Evolutionary conservation across 306 rosid genomes (phyloP).

Genomic region (Ceratonia siliqua): DNA sequence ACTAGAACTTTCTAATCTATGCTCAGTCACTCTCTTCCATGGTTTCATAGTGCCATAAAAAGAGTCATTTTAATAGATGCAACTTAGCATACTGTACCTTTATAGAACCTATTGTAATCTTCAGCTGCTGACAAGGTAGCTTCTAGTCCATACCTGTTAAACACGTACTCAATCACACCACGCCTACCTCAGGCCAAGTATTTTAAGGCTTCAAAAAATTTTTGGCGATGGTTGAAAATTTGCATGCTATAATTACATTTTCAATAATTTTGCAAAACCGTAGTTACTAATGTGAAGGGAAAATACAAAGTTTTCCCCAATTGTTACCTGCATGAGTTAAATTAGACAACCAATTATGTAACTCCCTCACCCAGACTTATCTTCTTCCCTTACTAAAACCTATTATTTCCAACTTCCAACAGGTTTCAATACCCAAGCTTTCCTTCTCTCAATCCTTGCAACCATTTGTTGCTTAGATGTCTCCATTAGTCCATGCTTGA

Average conservation of each 20-base stretch:
- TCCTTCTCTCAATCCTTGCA: not conserved
- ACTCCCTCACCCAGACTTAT: not conserved
- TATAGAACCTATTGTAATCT: no score
- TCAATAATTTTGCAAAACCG: not conserved
- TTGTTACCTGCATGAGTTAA: not conserved
- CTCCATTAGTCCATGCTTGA: not conserved
- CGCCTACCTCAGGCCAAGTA: no score
- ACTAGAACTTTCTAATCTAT: no score
- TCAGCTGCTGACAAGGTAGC: no score
- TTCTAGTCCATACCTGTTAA: no score
- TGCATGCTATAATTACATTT: not conserved
- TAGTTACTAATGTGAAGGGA: not conserved
- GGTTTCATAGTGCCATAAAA: no score
- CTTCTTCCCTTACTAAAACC: not conserved
- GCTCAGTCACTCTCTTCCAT: no score
- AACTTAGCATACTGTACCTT: no score
- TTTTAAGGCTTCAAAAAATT: not conserved
- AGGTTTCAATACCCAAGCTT: not conserved
- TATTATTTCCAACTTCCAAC: not conserved
- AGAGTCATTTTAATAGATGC: no score
- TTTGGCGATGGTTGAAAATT: no score
- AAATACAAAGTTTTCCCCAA: not conserved
- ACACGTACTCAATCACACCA: no score
- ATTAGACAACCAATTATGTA: not conserved
- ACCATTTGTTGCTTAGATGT: not conserved